Base-by-base conservation (phyloP, 2,329 filamentous ascomycete species). In the Colletotrichum eleusines region DNA sequence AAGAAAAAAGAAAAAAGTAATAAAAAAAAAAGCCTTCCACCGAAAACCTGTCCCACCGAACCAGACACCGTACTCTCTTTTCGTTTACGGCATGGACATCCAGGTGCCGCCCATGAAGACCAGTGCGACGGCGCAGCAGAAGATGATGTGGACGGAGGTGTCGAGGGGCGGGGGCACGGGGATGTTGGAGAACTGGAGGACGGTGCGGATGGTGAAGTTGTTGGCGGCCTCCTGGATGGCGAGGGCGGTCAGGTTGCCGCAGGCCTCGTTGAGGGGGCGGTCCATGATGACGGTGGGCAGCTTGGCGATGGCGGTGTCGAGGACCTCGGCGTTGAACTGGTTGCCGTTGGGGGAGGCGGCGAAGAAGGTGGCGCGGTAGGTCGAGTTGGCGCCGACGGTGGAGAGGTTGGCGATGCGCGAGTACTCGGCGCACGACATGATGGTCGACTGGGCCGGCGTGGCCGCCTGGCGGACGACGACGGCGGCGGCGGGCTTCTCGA, bases 331-430 rank as follows among this genome's bases (percentile, higher is more conserved):
- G 51, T 80, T 78, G 20, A 76, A 73, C 58, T 79, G 76, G 61
- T 82, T 84, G 69, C 84, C 84, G 55, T 82, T 74, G 35, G 78
- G 80, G 18, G 83, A 81, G 42, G 81, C 81, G 64, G 81, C 79
- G 58, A 85, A 75, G 75, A 83, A 84, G 14, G 83, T 82, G n/a
- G 80, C 80, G 63, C 84, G 84, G 69, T 83, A 83, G 62, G 82
- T 83, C 69, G 80, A 75, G 77, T 86, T 86, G 64, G 77, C 72
- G 69, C 81, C 82, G 72, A 86, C 81, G 71, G 80, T 81, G 28
- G 84, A 84, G 70, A 84, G 80, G 76, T 86, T 86, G 72, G 84
- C 84, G 28, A 82, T 82, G 59, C 75, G 76, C 68, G 81, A 76
- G 75, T 86, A 86, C 75, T 84, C 80, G 62, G 77, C 71, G 76